Percentiles rank a stretch among this genome's conserved stretches.
These are phyloP conservation scores for Veloporphyrellus conicus DNA, from an alignment of 1,284 basidiomycete species.

Conservation along the genomic window DNA sequence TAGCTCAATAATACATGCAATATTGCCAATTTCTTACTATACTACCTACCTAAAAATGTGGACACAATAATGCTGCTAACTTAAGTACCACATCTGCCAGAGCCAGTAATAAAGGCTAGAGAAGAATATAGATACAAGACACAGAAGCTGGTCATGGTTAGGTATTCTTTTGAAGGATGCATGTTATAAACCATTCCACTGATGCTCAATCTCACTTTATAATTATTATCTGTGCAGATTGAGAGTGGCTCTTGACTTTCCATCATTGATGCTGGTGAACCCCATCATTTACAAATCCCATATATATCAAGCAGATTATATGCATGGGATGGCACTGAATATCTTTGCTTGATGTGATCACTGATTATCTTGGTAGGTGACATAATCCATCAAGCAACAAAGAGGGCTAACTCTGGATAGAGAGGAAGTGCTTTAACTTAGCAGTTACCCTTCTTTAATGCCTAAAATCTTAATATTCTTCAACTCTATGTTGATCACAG, in stretches of 20 bases:
- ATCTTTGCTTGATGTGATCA: constrained; percentile 60
- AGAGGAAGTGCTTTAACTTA: constrained; percentile 53
- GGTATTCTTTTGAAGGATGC: constrained; percentile 81
- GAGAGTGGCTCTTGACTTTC: constrained; percentile 58
- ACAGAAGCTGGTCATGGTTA: constrained; percentile 60
- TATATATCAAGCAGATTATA: constrained; percentile 5
- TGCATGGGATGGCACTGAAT: constrained; percentile 33
- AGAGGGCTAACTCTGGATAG: constrained; percentile 33
- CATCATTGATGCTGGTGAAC: constrained; percentile 78
- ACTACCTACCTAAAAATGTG: constrained; percentile 50
- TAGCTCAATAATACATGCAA: constrained; percentile 72
- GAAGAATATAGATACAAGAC: constrained; percentile 41
- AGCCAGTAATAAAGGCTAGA: constrained; percentile 40
- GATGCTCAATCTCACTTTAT: not conserved
- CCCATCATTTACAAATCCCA: constrained; percentile 56
- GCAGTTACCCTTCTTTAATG: constrained; percentile 63
- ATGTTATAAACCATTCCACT: constrained; percentile 48
- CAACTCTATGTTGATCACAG: constrained; percentile 65
- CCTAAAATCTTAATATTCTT: constrained; percentile 71
- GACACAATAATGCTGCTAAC: constrained; percentile 41
- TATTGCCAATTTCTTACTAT: constrained; percentile 63
- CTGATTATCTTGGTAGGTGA: constrained; percentile 59
- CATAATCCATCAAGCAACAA: not conserved
- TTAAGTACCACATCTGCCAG: constrained; percentile 46
- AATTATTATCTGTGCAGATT: constrained; percentile 34